Base-by-base conservation (phyloP, 73 alveolate genomes). In the Paramecium octaurelia region DNA sequence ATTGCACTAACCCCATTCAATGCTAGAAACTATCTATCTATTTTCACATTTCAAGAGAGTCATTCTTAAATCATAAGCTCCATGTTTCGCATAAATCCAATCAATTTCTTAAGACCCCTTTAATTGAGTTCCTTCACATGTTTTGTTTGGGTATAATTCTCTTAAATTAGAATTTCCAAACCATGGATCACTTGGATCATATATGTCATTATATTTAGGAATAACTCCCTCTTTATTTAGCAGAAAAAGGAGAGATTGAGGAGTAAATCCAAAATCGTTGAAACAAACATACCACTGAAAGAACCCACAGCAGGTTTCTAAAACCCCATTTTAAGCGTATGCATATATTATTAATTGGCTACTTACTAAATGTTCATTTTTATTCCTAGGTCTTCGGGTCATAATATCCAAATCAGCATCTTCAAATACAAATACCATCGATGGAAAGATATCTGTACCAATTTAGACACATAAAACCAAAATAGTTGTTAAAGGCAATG, bases 401-500 rank as follows among this genome's bases (percentile, higher is more conserved):
- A 97, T 95, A 77, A 97, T 97, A 44, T 98, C 99, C n/a, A 95
- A 76, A 60, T 97, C 99, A 3, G 98, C 96, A 9, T 93, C 92
- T 86, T 97, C 99, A 97, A 97, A 97, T 38, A 98, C 98, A 70
- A 96, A 94, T 64, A 97, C 80, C 20, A 96, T 92, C 84, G 97
- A 94, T 5, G 99, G 99, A 71, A 93, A 86, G 10, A 97, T 86
- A 94, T 96, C 99, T 54, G 99, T 97, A 43, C 99, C 99, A 54
- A 97, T 92, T 91, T 97, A 98, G 44, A 97, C 94, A 87, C 98
- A 96, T 50, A 96, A 94, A 21, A 97, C 94, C 57, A 96, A 90
- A 20, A 97, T 94, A 34, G 99, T 97, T 75, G 98, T 95, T 31
- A 97, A 93, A 58, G 97, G 95, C 92, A 90, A 83, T n/a, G 84